Conservation (phyloP, 768 basidiomycete genomes). For the Cyathus striatus region DNA sequence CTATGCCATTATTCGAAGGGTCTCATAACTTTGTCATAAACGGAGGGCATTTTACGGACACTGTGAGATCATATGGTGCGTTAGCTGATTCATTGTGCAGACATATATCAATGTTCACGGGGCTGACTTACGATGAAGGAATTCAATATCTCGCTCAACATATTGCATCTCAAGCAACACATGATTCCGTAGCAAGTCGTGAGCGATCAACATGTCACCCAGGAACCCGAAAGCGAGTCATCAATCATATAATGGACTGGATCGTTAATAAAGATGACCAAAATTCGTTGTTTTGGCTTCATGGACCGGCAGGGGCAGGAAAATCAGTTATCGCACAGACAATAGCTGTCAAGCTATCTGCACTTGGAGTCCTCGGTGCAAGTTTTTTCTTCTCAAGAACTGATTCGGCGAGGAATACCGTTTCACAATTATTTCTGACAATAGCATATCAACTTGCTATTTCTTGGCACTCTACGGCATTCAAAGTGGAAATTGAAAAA, state of each 20-base stretch:
- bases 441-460: slow-evolving; percentile 18
- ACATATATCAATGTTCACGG: not conserved
- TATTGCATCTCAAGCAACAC: not conserved
- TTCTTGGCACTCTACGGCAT: slow-evolving; percentile 1
- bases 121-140: too few relatives aligned
- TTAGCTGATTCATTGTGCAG: not conserved
- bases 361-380: slow-evolving; percentile 12
- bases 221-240: not conserved
- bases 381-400: slow-evolving; percentile 28
- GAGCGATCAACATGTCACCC: not conserved
- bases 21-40: too few relatives aligned
- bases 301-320: slow-evolving; percentile 14
- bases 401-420: slow-evolving; percentile 14
- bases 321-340: slow-evolving; percentile 17
- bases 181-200: not conserved
- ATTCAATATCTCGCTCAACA: not conserved
- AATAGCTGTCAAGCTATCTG: slow-evolving; percentile 9
- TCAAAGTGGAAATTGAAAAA: slow-evolving; percentile 4
- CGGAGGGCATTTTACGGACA: too few relatives aligned
- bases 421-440: slow-evolving; percentile 17
- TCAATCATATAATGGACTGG: slow-evolving; percentile 2
- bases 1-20: too few relatives aligned
- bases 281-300: slow-evolving; percentile 10
- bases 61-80: not conserved
- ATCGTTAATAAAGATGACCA: not conserved